phyloP scores from a whole-genome alignment of 2,329 filamentous ascomycete genomes.

The Oidium heveae region DNA sequence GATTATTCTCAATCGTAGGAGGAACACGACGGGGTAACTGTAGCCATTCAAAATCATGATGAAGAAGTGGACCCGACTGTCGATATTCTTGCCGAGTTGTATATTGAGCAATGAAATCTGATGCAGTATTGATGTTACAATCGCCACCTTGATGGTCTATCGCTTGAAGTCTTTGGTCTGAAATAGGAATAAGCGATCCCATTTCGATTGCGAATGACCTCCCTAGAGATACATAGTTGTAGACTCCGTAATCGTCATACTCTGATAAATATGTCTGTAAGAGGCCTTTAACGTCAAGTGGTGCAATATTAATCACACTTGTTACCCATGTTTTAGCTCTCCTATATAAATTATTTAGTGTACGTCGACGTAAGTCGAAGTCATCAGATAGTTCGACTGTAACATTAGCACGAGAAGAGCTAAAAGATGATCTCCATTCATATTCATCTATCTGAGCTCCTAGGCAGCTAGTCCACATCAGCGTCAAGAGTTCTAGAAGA shows the following conservation, averaged over 20 bases:
- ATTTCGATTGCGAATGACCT: conserved; percentile 87
- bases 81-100: conserved; percentile 91
- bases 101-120: conserved; percentile 91
- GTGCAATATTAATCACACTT: conserved; percentile 57
- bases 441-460: conserved; percentile 91
- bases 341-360: conserved; percentile 51
- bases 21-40: conserved; percentile 21
- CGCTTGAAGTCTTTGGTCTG: conserved; percentile 63
- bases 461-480: conserved; percentile 89
- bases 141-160: conserved; percentile 41
- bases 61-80: conserved; percentile 51
- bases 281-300: conserved; percentile 80
- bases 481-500: conserved; percentile 66
- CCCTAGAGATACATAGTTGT: conserved; percentile 77
- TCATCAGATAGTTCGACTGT: conserved; percentile 84
- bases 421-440: conserved; percentile 59
- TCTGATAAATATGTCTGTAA: conserved; percentile 92
- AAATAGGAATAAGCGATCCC: conserved; percentile 62
- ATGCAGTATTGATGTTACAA: conserved; percentile 65
- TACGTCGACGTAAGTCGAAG: conserved; percentile 56
- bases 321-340: conserved; percentile 62
- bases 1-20: conserved; percentile 20
- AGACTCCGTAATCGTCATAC: conserved; percentile 72
- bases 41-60: conserved; percentile 40
- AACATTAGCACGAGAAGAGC: conserved; percentile 52